These are phyloP conservation scores for Delphinella strobiligena DNA, from an alignment of 2,329 filamentous ascomycete genomes.

Conservation along the genomic window DNA sequence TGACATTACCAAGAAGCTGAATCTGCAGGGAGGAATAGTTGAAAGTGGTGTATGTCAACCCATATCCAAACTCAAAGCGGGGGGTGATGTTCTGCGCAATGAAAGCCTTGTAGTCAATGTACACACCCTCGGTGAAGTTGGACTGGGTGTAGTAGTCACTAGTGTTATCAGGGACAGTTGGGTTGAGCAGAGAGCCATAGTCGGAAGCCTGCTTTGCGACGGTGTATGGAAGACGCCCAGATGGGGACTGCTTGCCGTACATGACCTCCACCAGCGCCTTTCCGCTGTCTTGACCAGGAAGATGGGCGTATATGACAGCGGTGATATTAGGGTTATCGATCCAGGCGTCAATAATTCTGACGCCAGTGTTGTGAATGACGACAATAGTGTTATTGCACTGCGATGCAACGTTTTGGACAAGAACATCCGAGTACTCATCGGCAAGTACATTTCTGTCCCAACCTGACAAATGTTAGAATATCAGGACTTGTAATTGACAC, in stretches of 20 bases:
- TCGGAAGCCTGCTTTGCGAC: slow-evolving; percentile 19
- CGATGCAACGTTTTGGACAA: slow-evolving; percentile 18
- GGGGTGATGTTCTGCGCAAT: slow-evolving; percentile 28
- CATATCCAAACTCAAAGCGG: slow-evolving; percentile 34
- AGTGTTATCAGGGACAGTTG: slow-evolving; percentile 8
- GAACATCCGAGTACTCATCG: slow-evolving; percentile 16
- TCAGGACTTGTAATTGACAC: no score
- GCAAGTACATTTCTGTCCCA: slow-evolving; percentile 16
- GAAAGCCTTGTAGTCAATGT: slow-evolving; percentile 34
- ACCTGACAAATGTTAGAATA: no score
- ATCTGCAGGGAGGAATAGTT: slow-evolving; percentile 24
- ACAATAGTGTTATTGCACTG: slow-evolving; percentile 21
- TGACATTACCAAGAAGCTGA: slow-evolving; percentile 21
- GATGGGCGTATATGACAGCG: slow-evolving; percentile 17
- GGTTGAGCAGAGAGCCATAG: slow-evolving; percentile 16
- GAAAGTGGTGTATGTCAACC: slow-evolving; percentile 31
- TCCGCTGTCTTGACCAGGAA: slow-evolving; percentile 19
- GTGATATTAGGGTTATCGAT: slow-evolving; percentile 20
- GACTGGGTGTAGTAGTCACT: slow-evolving; percentile 13
- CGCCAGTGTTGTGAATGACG: slow-evolving; percentile 19
- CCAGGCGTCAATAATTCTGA: slow-evolving; percentile 18
- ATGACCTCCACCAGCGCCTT: slow-evolving; percentile 18
- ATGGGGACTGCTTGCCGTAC: slow-evolving; percentile 18
- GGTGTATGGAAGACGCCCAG: slow-evolving; percentile 20
- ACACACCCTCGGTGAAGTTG: slow-evolving; percentile 29